Conservation (phyloP, 257 asterid species). For the Ocimum tenuiflorum region DNA sequence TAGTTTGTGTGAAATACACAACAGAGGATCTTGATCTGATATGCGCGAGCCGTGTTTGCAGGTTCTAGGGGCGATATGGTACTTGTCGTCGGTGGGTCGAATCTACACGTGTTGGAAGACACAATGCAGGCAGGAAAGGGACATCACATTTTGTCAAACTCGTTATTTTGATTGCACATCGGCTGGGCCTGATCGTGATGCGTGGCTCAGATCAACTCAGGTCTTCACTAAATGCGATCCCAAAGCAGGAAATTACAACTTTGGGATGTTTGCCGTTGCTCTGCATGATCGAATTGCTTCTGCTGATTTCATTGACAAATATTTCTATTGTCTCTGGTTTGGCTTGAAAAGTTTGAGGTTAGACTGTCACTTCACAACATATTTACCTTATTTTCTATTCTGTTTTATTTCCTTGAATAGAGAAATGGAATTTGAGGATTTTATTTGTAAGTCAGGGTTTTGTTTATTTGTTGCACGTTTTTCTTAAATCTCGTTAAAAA, state of each 20-base stretch:
- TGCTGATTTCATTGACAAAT: conserved; percentile 39
- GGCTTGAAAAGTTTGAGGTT: conserved; percentile 72
- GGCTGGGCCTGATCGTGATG: conserved; percentile 10
- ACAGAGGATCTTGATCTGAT: too few relatives aligned
- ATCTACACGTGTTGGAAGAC: conserved; percentile 68
- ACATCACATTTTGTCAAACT: conserved; percentile 19
- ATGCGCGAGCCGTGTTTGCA: conserved; percentile 22
- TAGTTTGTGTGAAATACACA: too few relatives aligned
- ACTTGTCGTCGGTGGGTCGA: conserved; percentile 70
- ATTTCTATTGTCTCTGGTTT: conserved; percentile 83
- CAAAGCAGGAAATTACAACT: conserved; percentile 29
- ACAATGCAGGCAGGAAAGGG: conserved; percentile 37
- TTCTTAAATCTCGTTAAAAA: too few relatives aligned
- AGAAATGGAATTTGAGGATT: too few relatives aligned
- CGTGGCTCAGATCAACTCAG: conserved; percentile 44
- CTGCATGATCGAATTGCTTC: conserved; percentile 50
- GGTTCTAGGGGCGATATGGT: conserved; percentile 80
- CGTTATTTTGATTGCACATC: conserved; percentile 48
- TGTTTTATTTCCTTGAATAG: too few relatives aligned
- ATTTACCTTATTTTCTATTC: too few relatives aligned
- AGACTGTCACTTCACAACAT: too few relatives aligned
- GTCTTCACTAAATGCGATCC: conserved; percentile 42
- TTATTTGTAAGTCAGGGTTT: too few relatives aligned
- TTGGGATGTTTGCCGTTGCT: conserved; percentile 65
- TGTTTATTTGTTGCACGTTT: too few relatives aligned